Evolutionary conservation across 768 basidiomycete genomes (phyloP).

Genomic region (Clitopilus hobsonii): DNA sequence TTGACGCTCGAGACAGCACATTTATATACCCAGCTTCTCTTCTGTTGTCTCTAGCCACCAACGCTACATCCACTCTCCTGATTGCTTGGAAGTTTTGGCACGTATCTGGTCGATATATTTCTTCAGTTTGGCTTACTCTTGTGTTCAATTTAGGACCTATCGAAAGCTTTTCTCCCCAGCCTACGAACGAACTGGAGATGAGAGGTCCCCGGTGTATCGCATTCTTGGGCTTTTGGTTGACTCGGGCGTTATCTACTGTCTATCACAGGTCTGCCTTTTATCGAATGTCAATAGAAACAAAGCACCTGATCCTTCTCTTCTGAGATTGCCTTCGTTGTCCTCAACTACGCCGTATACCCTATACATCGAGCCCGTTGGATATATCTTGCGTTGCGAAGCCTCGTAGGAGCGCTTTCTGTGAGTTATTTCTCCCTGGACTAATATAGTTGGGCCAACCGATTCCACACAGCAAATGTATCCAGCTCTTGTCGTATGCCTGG

Average conservation of each 20-base stretch:
- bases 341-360: not conserved
- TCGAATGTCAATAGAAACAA: not conserved
- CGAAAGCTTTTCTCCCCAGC: not conserved
- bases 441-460: not conserved
- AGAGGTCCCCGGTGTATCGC: not conserved
- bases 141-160: not conserved
- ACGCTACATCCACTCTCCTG: constrained; percentile 22
- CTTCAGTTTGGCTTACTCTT: not conserved
- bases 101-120: not conserved
- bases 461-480: not conserved
- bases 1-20: not conserved
- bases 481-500: not conserved
- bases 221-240: not conserved
- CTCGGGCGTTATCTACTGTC: not conserved
- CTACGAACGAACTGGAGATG: not conserved
- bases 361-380: not conserved
- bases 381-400: not conserved
- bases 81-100: constrained; percentile 23
- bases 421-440: not conserved
- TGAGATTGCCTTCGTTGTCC: not conserved
- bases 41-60: constrained; percentile 22
- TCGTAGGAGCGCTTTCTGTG: not conserved
- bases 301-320: not conserved
- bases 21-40: not conserved
- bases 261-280: not conserved